These are phyloP conservation scores for Clarireedia monteithiana DNA, from an alignment of 2,329 filamentous ascomycete genomes.

Conservation along the genomic window DNA sequence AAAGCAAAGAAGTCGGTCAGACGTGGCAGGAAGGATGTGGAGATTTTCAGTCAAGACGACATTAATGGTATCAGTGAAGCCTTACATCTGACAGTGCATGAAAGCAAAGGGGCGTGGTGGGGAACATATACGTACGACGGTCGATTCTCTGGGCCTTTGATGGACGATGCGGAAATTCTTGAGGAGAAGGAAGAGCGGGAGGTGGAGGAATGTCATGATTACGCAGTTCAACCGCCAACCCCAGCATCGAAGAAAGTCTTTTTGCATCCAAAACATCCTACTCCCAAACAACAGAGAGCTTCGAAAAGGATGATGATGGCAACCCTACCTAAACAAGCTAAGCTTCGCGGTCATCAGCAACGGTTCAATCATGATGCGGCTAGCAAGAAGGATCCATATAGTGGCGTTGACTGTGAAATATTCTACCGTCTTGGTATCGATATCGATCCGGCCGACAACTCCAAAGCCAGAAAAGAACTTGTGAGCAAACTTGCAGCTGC, in stretches of 20 bases:
- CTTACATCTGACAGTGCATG: slow-evolving; percentile 21
- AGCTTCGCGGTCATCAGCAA: slow-evolving; percentile 14
- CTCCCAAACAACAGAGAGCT: slow-evolving; percentile 22
- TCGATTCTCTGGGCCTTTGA: background rate
- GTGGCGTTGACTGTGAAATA: slow-evolving; percentile 22
- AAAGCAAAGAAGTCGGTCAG: slow-evolving; percentile 20
- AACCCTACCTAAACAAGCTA: slow-evolving; percentile 14
- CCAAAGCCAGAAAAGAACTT: slow-evolving; percentile 22
- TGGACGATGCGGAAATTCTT: background rate
- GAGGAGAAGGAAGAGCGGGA: background rate
- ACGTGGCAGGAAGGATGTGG: slow-evolving; percentile 9
- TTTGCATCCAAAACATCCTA: slow-evolving; percentile 16
- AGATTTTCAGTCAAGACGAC: slow-evolving; percentile 21
- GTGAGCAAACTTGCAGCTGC: slow-evolving; percentile 21
- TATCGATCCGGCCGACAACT: slow-evolving; percentile 16
- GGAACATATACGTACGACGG: slow-evolving; percentile 21
- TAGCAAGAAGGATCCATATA: slow-evolving; percentile 12
- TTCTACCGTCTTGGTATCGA: slow-evolving; percentile 25
- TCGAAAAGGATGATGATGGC: slow-evolving; percentile 15
- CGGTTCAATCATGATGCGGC: slow-evolving; percentile 12
- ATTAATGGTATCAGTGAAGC: slow-evolving; percentile 25
- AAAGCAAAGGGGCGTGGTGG: slow-evolving; percentile 25
- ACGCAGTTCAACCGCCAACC: slow-evolving; percentile 1
- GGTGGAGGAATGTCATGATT: background rate
- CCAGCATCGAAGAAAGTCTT: slow-evolving; percentile 1